Evolutionary conservation across 192 early-diverging fungal genomes (phyloP), one percentile per base, ranked within the genome.

Genomic region (Coemansia pectinata): DNA sequence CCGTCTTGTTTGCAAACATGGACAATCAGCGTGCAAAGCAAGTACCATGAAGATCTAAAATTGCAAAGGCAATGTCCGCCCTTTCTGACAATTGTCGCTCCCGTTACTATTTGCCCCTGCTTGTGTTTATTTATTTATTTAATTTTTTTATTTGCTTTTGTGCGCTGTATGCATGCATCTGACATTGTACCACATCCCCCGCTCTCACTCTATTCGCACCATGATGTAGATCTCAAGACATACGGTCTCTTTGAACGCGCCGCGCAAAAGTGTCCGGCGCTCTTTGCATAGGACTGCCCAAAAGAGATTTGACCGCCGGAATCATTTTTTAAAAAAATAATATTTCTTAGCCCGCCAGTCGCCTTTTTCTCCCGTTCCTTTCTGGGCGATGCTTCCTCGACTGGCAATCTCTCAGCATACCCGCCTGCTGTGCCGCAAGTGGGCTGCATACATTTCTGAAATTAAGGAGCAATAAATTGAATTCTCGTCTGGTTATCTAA

Each of bases 201-300:
- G 36, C 27, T 53, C 27, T 36, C 48, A 55, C 50, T 44, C 53
- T 70, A 42, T 62, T 36, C 34, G 44, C 27, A 31, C 57, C 57
- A 59, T 59, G 33, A 38, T 64, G 71, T 81, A 81, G 79, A 81
- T 77, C 74, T 81, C 66, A 44, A 73, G 61, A 50, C 71, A 19
- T 81, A 77, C 34, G 79, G 71, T 59, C 79, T 81, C 57, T 73
- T 81, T 67, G 79, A 81, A n/a, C 70, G 61, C 45, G 74, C 79
- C 7, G 68, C 79, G 2, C 79, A 55, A 21, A 61, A 19, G 7
- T 81, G 71, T 57, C 79, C 79, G 8, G 71, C 40, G 29, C 72
- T 81, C 6, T 81, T 71, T 67, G 70, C 67, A 17, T 80, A 53
- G 52, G 61, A 47, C 62, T 41, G 64, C 19, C 38, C 68, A 52